Conservation (phyloP, 345 rosid genomes). For the Orychophragmus violaceus region DNA sequence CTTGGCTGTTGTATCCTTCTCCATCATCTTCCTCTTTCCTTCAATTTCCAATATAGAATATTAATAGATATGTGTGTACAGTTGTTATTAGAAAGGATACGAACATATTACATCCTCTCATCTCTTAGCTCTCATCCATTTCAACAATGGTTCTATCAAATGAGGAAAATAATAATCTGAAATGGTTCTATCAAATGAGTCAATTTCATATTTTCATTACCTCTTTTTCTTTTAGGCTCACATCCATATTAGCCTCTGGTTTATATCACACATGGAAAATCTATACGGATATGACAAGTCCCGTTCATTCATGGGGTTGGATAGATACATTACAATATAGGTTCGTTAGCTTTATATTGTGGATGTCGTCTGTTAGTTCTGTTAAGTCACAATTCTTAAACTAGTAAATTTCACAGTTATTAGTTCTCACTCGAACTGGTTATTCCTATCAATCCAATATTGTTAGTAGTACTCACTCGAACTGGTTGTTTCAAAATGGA, state of each 20-base stretch:
- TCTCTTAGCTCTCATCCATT: conserved; percentile 20
- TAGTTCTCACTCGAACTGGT: background rate
- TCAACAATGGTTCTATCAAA: conserved; percentile 18
- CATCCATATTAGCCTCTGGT: background rate
- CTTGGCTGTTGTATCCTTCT: conserved; percentile 56
- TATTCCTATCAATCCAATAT: no score
- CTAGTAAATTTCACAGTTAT: background rate
- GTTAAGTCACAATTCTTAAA: background rate
- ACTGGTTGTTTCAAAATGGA: background rate
- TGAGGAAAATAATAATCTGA: conserved; percentile 6
- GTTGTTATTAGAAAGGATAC: conserved; percentile 10
- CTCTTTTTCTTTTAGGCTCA: conserved; percentile 8
- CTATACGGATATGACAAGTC: conserved; percentile 21
- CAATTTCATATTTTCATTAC: conserved; percentile 12
- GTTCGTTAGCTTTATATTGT: background rate
- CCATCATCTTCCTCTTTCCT: conserved; percentile 27
- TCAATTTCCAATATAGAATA: conserved; percentile 14
- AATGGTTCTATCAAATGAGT: conserved; percentile 26
- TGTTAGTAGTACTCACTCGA: background rate
- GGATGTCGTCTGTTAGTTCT: background rate
- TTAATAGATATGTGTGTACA: conserved; percentile 8
- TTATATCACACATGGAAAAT: background rate
- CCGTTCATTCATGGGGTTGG: conserved; percentile 27
- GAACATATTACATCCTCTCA: conserved; percentile 20
- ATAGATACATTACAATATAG: conserved; percentile 9